Percentiles rank a stretch among this genome's conserved stretches.
Evolutionary conservation across 129 eudicot species (phyloP).

Genomic region (Flaveria robusta): DNA sequence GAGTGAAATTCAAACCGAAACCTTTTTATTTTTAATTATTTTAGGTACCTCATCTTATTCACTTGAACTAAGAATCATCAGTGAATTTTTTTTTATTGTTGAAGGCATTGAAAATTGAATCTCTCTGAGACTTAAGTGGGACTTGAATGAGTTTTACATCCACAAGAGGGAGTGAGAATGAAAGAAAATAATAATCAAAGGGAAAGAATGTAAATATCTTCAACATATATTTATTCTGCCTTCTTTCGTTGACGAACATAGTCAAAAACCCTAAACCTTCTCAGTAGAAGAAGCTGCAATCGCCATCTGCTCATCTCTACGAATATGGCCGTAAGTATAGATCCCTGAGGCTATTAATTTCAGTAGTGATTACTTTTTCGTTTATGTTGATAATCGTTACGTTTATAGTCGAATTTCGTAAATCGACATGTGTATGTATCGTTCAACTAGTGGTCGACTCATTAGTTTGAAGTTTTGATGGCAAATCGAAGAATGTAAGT

Average conservation of each 20-base stretch:
- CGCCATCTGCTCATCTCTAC: constrained; percentile 16
- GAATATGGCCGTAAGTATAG: constrained; percentile 39
- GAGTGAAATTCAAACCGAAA: too few relatives aligned
- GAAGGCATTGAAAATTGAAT: too few relatives aligned
- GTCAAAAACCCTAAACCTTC: constrained; percentile 29
- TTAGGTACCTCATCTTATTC: too few relatives aligned
- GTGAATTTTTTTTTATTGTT: too few relatives aligned
- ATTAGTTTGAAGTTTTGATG: not conserved
- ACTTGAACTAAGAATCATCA: too few relatives aligned
- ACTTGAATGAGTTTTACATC: not conserved
- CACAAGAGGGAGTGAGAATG: not conserved
- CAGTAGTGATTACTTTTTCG: not conserved
- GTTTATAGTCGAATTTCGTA: constrained; percentile 8
- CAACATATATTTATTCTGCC: not conserved
- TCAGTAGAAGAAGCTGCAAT: constrained; percentile 12
- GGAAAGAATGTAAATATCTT: not conserved
- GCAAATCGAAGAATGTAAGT: constrained; percentile 18
- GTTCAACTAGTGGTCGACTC: constrained; percentile 6
- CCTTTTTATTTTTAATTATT: too few relatives aligned
- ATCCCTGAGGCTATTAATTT: not conserved
- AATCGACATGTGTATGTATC: constrained; percentile 12
- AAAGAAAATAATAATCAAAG: not conserved
- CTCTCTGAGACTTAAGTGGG: not conserved
- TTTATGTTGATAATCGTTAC: not conserved
- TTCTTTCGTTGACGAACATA: not conserved